Evolutionary conservation across 1,284 basidiomycete species (phyloP).

Genomic region (Peniophora sp.): DNA sequence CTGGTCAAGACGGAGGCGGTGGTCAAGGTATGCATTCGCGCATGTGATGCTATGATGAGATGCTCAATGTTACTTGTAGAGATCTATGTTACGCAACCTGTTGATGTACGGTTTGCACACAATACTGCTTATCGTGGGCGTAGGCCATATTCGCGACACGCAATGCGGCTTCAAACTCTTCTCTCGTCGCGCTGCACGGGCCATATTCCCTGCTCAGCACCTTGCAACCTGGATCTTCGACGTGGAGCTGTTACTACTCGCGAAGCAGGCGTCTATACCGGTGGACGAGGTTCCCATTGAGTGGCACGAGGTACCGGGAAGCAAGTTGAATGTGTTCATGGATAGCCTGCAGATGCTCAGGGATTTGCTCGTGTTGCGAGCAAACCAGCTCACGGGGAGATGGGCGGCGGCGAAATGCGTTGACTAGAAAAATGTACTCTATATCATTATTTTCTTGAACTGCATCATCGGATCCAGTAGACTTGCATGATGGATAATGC

Average conservation of each 20-base stretch:
- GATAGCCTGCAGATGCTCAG: slow-evolving; percentile 86
- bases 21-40: slow-evolving; percentile 39
- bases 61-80: slow-evolving; percentile 33
- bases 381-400: slow-evolving; percentile 73
- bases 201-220: slow-evolving; percentile 80
- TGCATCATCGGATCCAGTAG: too few species aligned
- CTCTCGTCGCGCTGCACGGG: slow-evolving; percentile 68
- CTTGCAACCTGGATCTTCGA: slow-evolving; percentile 92
- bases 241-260: slow-evolving; percentile 88
- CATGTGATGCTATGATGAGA: neutral
- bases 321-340: slow-evolving; percentile 80
- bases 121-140: slow-evolving; percentile 76
- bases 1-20: slow-evolving; percentile 87
- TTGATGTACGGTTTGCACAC: slow-evolving; percentile 90
- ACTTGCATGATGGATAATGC: too few species aligned
- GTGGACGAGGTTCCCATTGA: slow-evolving; percentile 82
- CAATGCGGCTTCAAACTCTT: slow-evolving; percentile 97
- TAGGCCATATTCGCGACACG: slow-evolving; percentile 85
- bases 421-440: too few species aligned
- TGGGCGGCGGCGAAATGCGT: slow-evolving; percentile 29
- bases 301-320: slow-evolving; percentile 90
- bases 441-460: too few species aligned
- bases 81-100: slow-evolving; percentile 80
- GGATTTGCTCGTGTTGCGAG: slow-evolving; percentile 78
- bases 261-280: slow-evolving; percentile 67